Evolutionary conservation across 306 rosid species (phyloP), one percentile per base, ranked within the genome.

Genomic region (Trichosanthes cucumerina): DNA sequence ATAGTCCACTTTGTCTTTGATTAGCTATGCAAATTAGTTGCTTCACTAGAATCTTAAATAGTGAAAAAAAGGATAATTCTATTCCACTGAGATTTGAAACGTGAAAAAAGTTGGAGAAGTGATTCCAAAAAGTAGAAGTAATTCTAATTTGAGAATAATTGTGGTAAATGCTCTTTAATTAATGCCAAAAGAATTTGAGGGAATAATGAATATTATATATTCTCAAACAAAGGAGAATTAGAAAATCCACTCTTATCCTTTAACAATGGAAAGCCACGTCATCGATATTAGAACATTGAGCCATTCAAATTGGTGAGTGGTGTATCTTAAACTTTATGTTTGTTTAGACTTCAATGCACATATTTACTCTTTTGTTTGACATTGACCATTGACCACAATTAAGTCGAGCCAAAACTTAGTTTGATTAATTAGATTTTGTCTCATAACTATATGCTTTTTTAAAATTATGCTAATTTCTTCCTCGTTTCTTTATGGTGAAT

Each of bases 171-270:
- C 43, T 63, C 6, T 63, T 63, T 63, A 63, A 31, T 63, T 23
- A 63, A 60, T 28, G 68, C 68, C 1, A 58, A 28, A 60, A 13
- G 28, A 59, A n/a, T n/a, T n/a, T 59, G 33, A 38, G 50, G 23
- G 74, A 66, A 66, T 68, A 68, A 62, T 62, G 49, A 38, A 65
- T 34, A 63, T 65, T 36, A 68, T 68, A 39, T 39, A 68, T 21
- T 38, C 34, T 21, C 11, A 39, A 68, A 38, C 41, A 68, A 68
- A 41, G 34, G 1, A 2, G 2, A 68, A n/a, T 68, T 68, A 21
- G n/a, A 41, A 41, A 41, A 68, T 69, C n/a, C 75, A 5, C 34
- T 0, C 33, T 69, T 69, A 69, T 69, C 75, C 75, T 23, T 12
- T 41, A 5, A n/a, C 74, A 43, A 16, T 69, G 75, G n/a, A 69